phyloP scores from a whole-genome alignment of 1,284 basidiomycete species.

The Pyrrhoderma noxium region DNA sequence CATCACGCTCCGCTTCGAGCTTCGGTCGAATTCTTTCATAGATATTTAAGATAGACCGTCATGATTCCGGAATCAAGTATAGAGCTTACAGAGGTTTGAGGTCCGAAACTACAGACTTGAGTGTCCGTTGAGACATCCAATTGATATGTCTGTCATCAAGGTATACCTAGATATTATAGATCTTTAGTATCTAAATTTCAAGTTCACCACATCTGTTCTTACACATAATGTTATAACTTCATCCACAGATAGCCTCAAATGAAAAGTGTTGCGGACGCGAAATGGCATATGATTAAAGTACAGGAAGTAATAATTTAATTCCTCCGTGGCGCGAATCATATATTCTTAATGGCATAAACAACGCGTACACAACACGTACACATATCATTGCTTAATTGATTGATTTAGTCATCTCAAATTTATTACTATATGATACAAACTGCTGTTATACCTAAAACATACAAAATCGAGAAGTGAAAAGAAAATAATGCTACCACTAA shows the following conservation, averaged over 20 bases:
- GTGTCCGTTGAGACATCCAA: constrained; percentile 70
- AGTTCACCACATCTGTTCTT: constrained; percentile 20
- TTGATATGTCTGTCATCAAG: constrained; percentile 69
- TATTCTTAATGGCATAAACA: constrained; percentile 11
- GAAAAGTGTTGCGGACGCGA: constrained; percentile 56
- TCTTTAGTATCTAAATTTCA: not conserved
- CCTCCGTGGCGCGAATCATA: not conserved
- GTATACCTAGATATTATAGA: constrained; percentile 44
- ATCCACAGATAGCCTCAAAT: constrained; percentile 59
- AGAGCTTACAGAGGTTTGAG: constrained; percentile 53
- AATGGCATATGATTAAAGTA: constrained; percentile 33
- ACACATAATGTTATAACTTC: constrained; percentile 68
- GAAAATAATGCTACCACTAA: not conserved
- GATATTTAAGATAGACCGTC: constrained; percentile 6
- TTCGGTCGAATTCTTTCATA: constrained; percentile 56
- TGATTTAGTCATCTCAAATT: too few species aligned
- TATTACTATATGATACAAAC: not conserved
- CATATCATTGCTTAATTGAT: too few species aligned
- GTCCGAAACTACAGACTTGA: constrained; percentile 67
- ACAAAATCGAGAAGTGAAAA: not conserved
- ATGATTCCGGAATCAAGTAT: not conserved
- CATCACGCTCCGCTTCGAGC: constrained; percentile 49
- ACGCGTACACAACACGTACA: constrained; percentile 3
- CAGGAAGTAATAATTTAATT: not conserved
- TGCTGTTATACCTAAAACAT: not conserved